These are phyloP conservation scores for Petasospora rhodanensis DNA, from an alignment of 1,139 yeast genomes.

Conservation along the genomic window DNA sequence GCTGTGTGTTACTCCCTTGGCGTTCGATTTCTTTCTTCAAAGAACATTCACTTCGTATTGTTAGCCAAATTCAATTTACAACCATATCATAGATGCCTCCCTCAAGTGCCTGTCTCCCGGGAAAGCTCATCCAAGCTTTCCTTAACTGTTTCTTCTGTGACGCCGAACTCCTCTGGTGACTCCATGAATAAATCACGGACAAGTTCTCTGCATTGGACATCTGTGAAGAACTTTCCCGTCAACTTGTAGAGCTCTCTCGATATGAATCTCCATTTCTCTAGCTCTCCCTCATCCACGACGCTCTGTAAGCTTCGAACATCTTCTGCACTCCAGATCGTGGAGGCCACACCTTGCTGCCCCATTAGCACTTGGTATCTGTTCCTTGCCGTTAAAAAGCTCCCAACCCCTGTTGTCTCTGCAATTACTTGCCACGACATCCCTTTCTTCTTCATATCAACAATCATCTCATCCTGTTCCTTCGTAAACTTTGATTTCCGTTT, in stretches of 20 bases:
- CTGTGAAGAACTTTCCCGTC: conserved; percentile 51
- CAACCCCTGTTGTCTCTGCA: conserved; percentile 62
- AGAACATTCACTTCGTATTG: neutral
- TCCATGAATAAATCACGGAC: conserved; percentile 49
- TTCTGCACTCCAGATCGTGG: conserved; percentile 57
- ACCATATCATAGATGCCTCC: neutral
- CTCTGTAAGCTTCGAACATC: conserved; percentile 51
- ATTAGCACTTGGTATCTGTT: conserved; percentile 76
- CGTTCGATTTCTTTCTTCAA: too few species aligned
- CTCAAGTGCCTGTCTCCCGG: neutral
- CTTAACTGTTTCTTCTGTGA: conserved; percentile 35
- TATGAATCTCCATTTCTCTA: conserved; percentile 66
- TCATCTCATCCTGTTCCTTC: conserved; percentile 62
- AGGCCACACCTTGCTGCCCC: conserved; percentile 80
- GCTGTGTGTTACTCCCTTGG: too few species aligned
- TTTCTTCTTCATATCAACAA: conserved; percentile 53
- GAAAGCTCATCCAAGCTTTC: too few species aligned
- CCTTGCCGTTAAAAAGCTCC: conserved; percentile 68
- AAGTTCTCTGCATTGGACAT: conserved; percentile 52
- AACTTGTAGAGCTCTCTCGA: conserved; percentile 57
- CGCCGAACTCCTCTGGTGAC: conserved; percentile 57
- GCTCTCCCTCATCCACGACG: conserved; percentile 62
- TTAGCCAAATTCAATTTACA: neutral
- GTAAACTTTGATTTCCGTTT: conserved; percentile 65
- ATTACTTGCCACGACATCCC: conserved; percentile 75